Conservation (phyloP, 768 basidiomycete genomes). For the Glaciozyma martinii region DNA sequence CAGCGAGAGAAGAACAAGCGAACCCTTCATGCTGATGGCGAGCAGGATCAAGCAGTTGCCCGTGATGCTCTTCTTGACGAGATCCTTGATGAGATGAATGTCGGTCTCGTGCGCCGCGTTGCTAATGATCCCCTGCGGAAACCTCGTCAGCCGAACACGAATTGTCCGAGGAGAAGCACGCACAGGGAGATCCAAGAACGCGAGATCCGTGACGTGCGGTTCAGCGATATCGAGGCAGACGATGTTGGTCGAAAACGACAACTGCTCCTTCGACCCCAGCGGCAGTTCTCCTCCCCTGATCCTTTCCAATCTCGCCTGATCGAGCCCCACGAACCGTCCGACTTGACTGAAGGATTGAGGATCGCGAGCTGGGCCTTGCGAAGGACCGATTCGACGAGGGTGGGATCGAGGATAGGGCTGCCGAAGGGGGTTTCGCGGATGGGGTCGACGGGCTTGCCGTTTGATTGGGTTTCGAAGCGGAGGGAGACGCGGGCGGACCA, state of each 20-base stretch:
- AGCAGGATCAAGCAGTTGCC: constrained; percentile 56
- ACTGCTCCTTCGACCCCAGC: constrained; percentile 31
- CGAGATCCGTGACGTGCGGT: constrained; percentile 41
- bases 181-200: constrained; percentile 37
- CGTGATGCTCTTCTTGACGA: constrained; percentile 48
- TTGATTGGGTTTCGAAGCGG: constrained; percentile 42
- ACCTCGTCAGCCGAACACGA: background rate
- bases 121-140: constrained; percentile 44
- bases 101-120: constrained; percentile 43
- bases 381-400: constrained; percentile 48
- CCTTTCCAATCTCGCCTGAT: background rate
- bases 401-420: constrained; percentile 41
- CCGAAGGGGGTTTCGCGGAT: constrained; percentile 45
- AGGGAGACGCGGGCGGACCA: constrained; percentile 44
- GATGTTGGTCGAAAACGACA: constrained; percentile 45
- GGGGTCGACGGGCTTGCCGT: constrained; percentile 35
- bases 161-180: background rate
- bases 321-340: constrained; percentile 20
- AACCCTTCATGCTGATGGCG: constrained; percentile 58
- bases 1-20: background rate
- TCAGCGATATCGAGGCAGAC: constrained; percentile 47
- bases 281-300: constrained; percentile 1
- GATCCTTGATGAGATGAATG: constrained; percentile 43
- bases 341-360: constrained; percentile 37
- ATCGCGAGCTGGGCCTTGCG: constrained; percentile 56